These are phyloP conservation scores for Dryadomyces quercus-mongolicae DNA, from an alignment of 2,329 filamentous ascomycete genomes.

Conservation along the genomic window DNA sequence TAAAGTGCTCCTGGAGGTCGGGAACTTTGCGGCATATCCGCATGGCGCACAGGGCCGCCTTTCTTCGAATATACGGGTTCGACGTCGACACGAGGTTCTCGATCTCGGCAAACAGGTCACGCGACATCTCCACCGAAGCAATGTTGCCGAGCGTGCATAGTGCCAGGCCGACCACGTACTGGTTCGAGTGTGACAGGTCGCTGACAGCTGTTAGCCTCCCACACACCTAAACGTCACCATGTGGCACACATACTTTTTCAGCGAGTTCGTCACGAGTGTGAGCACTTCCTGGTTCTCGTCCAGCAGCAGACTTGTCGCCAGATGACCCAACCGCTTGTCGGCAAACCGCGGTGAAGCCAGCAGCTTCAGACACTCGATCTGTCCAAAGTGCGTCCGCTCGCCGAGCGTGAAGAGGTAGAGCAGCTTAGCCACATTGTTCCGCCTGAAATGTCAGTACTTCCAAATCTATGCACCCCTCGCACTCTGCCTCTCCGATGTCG, in stretches of 20 bases:
- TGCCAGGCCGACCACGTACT: conserved; percentile 94
- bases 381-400: conserved; percentile 94
- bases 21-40: conserved; percentile 96
- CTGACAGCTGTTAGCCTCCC: conserved; percentile 43
- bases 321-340: conserved; percentile 89
- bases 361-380: conserved; percentile 98
- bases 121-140: conserved; percentile 93
- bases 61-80: conserved; percentile 96
- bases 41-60: conserved; percentile 98
- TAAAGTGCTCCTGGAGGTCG: conserved; percentile 90
- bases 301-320: conserved; percentile 89
- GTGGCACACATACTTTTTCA: conserved; percentile 69
- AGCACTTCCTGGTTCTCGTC: conserved; percentile 98
- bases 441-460: conserved; percentile 41
- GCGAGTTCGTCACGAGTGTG: conserved; percentile 91
- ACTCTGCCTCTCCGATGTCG: neutral
- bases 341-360: conserved; percentile 94
- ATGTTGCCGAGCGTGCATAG: conserved; percentile 96
- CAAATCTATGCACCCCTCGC: no score
- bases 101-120: conserved; percentile 92
- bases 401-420: conserved; percentile 96
- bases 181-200: conserved; percentile 92
- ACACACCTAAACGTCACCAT: no score
- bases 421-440: conserved; percentile 98
- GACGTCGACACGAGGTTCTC: conserved; percentile 83